These are phyloP conservation scores for Penicillium goetzii DNA, from an alignment of 495 filamentous ascomycete genomes.

Conservation along the genomic window DNA sequence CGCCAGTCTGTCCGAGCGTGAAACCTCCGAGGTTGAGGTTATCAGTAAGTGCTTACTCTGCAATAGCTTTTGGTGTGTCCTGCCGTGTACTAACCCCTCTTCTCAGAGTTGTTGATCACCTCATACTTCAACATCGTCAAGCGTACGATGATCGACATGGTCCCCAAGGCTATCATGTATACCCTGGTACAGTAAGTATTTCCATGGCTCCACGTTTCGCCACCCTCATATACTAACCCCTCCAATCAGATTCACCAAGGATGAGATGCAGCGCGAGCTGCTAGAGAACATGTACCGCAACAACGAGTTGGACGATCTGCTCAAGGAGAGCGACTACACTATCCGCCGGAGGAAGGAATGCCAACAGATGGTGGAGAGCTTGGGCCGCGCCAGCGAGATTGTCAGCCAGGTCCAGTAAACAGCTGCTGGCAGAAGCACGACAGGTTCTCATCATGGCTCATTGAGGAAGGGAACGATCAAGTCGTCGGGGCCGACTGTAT, in stretches of 20 bases:
- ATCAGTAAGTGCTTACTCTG: constrained; percentile 74
- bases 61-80: background rate
- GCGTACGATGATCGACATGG: constrained; percentile 99
- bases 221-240: background rate
- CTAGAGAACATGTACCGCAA: constrained; percentile 97
- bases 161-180: constrained; percentile 99
- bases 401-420: constrained; percentile 91
- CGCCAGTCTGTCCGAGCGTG: constrained; percentile 87
- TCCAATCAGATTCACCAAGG: constrained; percentile 77
- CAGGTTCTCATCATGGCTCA: background rate
- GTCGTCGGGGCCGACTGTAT: constrained; percentile 22
- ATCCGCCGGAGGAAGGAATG: constrained; percentile 95
- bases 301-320: constrained; percentile 85
- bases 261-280: constrained; percentile 98
- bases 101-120: constrained; percentile 83
- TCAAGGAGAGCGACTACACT: constrained; percentile 98
- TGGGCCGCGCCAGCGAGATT: constrained; percentile 89
- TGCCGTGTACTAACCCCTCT: constrained; percentile 11
- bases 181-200: constrained; percentile 85
- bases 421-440: background rate
- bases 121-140: constrained; percentile 98
- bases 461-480: background rate
- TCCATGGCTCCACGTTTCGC: background rate
- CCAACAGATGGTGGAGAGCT: constrained; percentile 96
- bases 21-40: constrained; percentile 93